Evolutionary conservation across 441 rosid genomes (phyloP), one percentile per base, ranked within the genome.

Genomic region (Arabidopsis lyrata): DNA sequence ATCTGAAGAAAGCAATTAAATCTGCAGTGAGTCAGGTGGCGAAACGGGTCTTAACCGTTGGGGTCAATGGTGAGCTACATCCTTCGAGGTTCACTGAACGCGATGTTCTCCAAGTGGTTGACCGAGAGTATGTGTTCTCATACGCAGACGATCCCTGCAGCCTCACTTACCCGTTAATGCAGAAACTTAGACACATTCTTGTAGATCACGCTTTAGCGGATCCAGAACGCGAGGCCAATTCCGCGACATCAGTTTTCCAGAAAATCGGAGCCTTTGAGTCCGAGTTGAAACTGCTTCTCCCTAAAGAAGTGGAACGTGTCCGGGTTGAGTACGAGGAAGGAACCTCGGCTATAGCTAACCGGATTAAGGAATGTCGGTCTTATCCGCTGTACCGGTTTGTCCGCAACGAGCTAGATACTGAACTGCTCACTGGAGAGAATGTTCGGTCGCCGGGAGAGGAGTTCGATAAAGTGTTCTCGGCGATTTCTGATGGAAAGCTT

Each of bases 91-190:
- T 84, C 81, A 76, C 81, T 0, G 85, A 84, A 50, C 74, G 81
- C 0, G 86, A 81, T 56, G 38, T 84, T 48, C 68, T 86, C 29
- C 69, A 52, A 62, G 83, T 77, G 34, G 88, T 80, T 15, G 90
- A 87, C 5, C 55, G 63, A 8, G 85, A 80, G 63, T 68, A 80
- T 15, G 86, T 82, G 12, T 85, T 80, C 49, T 64, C 84, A 0
- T 87, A 85, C 41, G 69, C 60, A 8, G 89, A 87, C 67, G 88
- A 87, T 47, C 87, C 88, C 0, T 82, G 91, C 29, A 81, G 82
- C 72, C 63, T 79, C 6, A 76, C 73, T 5, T 86, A 86, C 59
- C 88, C 88, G 2, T 66, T 86, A 5, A 83, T 85, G 89, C 86
- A 81, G 76, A 82, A 82, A 39, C 84, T 85, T 44, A 83, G 89